Evolutionary conservation across 805 yeast genomes (phyloP), one percentile per base, ranked within the genome.

Genomic region (Hanseniaspora singularis): DNA sequence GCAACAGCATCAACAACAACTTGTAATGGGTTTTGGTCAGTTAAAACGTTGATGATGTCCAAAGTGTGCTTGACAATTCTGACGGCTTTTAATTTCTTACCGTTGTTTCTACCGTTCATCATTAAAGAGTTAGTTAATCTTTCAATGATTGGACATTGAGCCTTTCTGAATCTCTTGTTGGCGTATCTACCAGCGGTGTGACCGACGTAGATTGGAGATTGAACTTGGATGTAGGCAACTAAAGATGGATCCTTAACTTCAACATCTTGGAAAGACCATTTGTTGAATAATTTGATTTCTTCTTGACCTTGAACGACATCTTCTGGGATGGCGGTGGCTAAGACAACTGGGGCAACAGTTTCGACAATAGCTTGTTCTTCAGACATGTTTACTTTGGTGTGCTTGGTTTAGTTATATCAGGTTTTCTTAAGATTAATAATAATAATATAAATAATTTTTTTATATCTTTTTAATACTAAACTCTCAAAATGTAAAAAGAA

Each of bases 41-140:
- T 87, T 69, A 94, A 80, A 60, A 92, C 88, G 79, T 81, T 70
- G 73, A 92, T 80, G 79, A 92, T 92, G 74, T 92, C 99, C 69
- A 92, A 76, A 63, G 99, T 89, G 81, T 92, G 98, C 80, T 94
- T 85, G 72, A 92, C 87, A 71, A 92, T 92, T 83, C 97, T 88
- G 64, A 92, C 97, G 64, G 99, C 98, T 84, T 89, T 88, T 73
- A 94, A 85, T 79, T 92, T 92, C 82, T 92, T 92, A 81, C 99
- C 99, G 83, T 94, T 92, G 94, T 92, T 92, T 80, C 97, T 89
- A 79, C 99, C 99, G 83, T 92, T 88, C 98, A 92, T 92, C 98
- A 92, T 92, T 70, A 92, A 79, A 57, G 98, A 83, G 89, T 92
- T 89, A 74, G 97, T 89, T 72, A 92, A 79, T 81, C 99, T 89